Base-by-base conservation (phyloP, 2,329 filamentous ascomycete species). In the Massarina eburnea region DNA sequence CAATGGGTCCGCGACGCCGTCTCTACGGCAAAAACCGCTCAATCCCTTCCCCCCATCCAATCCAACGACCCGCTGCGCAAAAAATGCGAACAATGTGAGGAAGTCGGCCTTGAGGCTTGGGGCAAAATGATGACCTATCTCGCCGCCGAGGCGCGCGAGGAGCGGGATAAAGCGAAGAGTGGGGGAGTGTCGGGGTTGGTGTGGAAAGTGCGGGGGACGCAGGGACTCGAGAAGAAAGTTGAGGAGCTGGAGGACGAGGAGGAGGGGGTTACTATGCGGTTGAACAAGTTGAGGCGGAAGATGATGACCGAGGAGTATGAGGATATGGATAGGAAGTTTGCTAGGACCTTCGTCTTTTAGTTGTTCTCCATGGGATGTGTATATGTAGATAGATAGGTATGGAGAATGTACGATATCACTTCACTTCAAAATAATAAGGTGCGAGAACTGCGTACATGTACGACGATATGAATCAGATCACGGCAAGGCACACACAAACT, bases 1-100 rank as follows among this genome's bases (percentile, higher is more conserved):
- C 84, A 84, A 5, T 97, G 92, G 92, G 96, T 92, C 1, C 82
- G 90, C 44, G 89, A 96, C 52, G 91, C 87, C 20, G 89, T 95
- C 1, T 67, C 64, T 0, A 74, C 88, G 1, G 87, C 91, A 2
- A 91, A 91, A 70, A 78, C 84, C 49, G 84, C 62, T 8, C 64
- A 68, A 39, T 57, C 50, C 83, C 59, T 77, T 83, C 33, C 80
- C 77, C 55, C 48, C 8, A 61, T 68, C 32, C 45, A 70, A 71
- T 8, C 59, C 63, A 62, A 51, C 47, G 59, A 43, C 33, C 68
- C 66, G 5, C 76, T 78, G 4, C 77, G 75, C 55, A 78, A 80
- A 51, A 83, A 81, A 30, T 96, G 91, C 65, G 81, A 81, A 26
- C 80, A 92, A 55, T 96, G 92, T 62, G 78, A 96, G 5, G 76